A percentile compares a stretch with the other conserved stretches of the same genome.
Evolutionary conservation across 2,329 filamentous ascomycete species (phyloP).

Genomic region (Exophiala xenobiotica): DNA sequence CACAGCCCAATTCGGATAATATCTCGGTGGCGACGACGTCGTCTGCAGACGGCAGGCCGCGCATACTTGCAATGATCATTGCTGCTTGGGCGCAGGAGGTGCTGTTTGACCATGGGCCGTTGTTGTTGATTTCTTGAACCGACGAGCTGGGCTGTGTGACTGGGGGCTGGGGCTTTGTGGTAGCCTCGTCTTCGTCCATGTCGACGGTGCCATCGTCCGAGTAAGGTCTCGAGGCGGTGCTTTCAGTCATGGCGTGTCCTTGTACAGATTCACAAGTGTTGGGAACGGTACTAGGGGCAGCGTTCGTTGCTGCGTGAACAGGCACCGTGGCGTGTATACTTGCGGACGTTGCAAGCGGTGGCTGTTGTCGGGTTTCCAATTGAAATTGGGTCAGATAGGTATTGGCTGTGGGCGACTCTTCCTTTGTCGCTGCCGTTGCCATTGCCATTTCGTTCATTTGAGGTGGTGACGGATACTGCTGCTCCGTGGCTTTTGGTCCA

Average conservation of each 20-base stretch:
- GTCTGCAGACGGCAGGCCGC: constrained; percentile 10
- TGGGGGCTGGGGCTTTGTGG: too few relatives aligned
- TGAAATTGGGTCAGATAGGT: too few relatives aligned
- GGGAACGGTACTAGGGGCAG: too few relatives aligned
- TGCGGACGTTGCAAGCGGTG: too few relatives aligned
- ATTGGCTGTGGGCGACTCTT: background rate
- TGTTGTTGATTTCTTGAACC: background rate
- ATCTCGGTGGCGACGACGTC: constrained; percentile 5
- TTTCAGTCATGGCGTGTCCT: too few relatives aligned
- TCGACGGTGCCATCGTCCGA: background rate
- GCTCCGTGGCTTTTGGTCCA: background rate
- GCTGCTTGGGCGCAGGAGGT: constrained; percentile 20
- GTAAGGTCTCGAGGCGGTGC: background rate
- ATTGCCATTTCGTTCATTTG: background rate
- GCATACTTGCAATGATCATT: constrained; percentile 20
- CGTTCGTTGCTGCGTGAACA: too few relatives aligned
- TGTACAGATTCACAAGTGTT: too few relatives aligned
- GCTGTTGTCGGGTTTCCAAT: too few relatives aligned
- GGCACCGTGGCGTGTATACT: too few relatives aligned
- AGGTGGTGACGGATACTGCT: background rate
- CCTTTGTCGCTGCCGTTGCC: background rate
- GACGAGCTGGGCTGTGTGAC: background rate
- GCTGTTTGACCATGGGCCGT: constrained; percentile 9
- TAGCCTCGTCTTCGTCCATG: too few relatives aligned
- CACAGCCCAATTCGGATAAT: constrained; percentile 7